Base-by-base conservation (phyloP, 2,329 filamentous ascomycete species). In the Trichophyton mentagrophytes region DNA sequence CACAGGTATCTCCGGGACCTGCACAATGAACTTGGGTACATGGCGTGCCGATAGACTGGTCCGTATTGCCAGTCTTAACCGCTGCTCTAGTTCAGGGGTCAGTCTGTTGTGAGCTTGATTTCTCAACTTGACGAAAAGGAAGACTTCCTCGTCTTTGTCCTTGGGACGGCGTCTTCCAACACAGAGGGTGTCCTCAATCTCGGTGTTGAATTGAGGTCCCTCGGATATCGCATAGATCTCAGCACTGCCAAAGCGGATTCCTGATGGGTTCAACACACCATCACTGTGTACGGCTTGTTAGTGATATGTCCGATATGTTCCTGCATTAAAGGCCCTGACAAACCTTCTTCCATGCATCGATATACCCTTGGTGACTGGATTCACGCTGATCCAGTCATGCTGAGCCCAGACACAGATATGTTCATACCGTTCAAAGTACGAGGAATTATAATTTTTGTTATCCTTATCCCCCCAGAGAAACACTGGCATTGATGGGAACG, bases 171-270 rank as follows among this genome's bases (percentile, higher is more conserved):
- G 67, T 0, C 73, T 71, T 6, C 72, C 71, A 13, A 76, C 71
- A 61, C 74, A 76, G 9, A 76, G 67, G 27, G 67, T 72, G 60
- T 75, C 72, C 44, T 68, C 68, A 58, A 76, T 70, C 40, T 67
- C 46, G n/a, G 60, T 58, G 60, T 70, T 75, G 63, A 75, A 73
- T 1, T 70, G 66, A 1, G 73, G 69, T 2, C 70, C 70, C 64
- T 79, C 77, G n/a, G 75, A 72, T 53, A 80, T 73, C n/a, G 72
- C 69, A 67, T 80, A 79, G 59, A 79, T 76, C 65, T 79, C 77
- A 1, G 71, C 69, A 9, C 69, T 73, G 20, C 77, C 77, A 59
- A 79, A 79, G 27, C 77, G 73, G 60, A 79, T 75, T 5, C 77
- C 77, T 11, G 72, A 73, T 1, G 77, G 77, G 62, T 79, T 79